Evolutionary conservation across 2,329 filamentous ascomycete genomes (phyloP).

Genomic region (Waltergamsia citrina): DNA sequence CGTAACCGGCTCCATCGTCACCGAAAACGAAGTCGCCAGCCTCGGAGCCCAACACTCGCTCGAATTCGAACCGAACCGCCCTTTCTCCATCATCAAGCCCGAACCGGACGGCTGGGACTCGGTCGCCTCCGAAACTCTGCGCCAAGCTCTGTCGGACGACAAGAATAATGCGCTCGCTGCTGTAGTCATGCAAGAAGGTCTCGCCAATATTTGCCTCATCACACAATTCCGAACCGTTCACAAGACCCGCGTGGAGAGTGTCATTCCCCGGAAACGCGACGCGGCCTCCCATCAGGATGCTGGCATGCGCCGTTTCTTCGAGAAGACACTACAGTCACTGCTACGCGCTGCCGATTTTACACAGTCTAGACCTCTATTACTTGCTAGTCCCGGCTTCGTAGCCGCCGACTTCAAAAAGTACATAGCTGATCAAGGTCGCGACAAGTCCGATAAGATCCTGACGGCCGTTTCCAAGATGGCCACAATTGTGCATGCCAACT

Average conservation of each 20-base stretch:
- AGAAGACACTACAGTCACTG: conserved; percentile 65
- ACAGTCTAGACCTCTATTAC: conserved; percentile 60
- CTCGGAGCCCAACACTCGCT: conserved; percentile 50
- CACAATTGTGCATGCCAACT: conserved; percentile 73
- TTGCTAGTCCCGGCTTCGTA: conserved; percentile 85
- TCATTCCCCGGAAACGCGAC: conserved; percentile 58
- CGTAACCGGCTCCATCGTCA: conserved; percentile 43
- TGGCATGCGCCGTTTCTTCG: conserved; percentile 66
- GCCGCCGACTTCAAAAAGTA: conserved; percentile 73
- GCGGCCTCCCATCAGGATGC: conserved; percentile 57
- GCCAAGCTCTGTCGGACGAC: conserved; percentile 70
- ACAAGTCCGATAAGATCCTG: conserved; percentile 59
- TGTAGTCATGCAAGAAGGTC: conserved; percentile 85
- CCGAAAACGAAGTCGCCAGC: conserved; percentile 42
- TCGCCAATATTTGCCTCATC: conserved; percentile 75
- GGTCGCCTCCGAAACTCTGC: conserved; percentile 68
- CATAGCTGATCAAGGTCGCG: conserved; percentile 49
- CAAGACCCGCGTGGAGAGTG: conserved; percentile 51
- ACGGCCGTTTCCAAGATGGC: conserved; percentile 50
- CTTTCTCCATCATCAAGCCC: conserved; percentile 81
- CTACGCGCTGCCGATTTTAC: conserved; percentile 69
- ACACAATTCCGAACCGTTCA: conserved; percentile 72
- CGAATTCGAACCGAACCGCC: conserved; percentile 78
- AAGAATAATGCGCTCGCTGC: conserved; percentile 77
- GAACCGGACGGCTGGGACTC: conserved; percentile 82